Evolutionary conservation across 192 early-diverging fungal species (phyloP), one percentile per base, ranked within the genome.

Genomic region (Hyaloraphidium curvatum): DNA sequence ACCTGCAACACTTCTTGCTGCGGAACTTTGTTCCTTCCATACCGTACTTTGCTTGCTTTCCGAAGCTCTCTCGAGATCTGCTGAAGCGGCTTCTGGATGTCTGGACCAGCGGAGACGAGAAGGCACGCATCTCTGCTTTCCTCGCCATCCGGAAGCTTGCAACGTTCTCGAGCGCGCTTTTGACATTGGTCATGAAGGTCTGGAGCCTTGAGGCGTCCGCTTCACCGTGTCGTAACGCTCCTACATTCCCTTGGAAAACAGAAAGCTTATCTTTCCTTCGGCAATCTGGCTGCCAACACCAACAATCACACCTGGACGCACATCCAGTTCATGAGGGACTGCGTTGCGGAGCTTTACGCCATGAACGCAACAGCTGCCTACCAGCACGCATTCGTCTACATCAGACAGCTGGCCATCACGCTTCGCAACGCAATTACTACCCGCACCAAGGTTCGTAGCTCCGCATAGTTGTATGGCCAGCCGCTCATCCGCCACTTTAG

Each of bases 251-350:
- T 50, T 40, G 7, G n/a, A n/a, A n/a, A n/a, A n/a, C 37, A 52
- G 55, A 79, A 80, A 2, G 69, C 84, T 1, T 91, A 92, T 54
- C 65, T 78, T 41, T 83, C 83, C 0, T 94, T 87, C 68, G 76
- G 87, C 39, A 72, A 78, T 41, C 68, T 70, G 53, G 80, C 80
- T 54, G 81, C 80, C 53, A 78, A 71, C 55, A 91, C 86, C 13
- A 87, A 73, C 30, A 51, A 81, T 16, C 77, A 84, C 59, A 89
- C 87, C 4, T 72, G 91, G n/a, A n/a, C n/a, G n/a, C n/a, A n/a
- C n/a, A 83, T 95, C 67, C 77, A 83, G 60, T 79, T 96, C 59
- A 92, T 97, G 89, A 70, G 76, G 55, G 88, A 87, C 70, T 91
- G 83, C 63, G 83, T 86, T 50, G 86, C 87, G 26, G 87, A 95